Percentiles rank a stretch among this genome's conserved stretches.
Conservation (phyloP, 768 basidiomycete species). For the Leccinellum albellum region DNA sequence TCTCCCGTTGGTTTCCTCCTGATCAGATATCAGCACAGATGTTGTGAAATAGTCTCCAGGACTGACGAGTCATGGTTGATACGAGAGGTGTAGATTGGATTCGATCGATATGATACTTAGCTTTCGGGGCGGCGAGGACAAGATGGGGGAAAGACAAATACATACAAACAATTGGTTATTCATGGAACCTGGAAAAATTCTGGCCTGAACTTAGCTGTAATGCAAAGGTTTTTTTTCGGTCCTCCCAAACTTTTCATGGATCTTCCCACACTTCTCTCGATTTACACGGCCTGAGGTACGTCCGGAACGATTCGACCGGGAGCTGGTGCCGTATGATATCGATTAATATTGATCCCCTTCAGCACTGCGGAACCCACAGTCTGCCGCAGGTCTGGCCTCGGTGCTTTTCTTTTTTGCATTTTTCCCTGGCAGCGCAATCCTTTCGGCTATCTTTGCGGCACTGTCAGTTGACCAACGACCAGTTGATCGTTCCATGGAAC, state of each 20-base stretch:
- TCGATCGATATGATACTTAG: conserved; percentile 5
- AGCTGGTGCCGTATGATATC: conserved; percentile 1
- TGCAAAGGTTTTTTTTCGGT: background rate
- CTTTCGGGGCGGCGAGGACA: background rate
- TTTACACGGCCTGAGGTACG: conserved; percentile 10
- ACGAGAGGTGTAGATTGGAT: background rate
- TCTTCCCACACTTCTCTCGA: conserved; percentile 7
- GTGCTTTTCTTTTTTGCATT: background rate
- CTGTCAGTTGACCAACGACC: conserved; percentile 6
- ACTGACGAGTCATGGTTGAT: conserved; percentile 54
- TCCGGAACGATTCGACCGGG: conserved; percentile 7
- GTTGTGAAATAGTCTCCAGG: background rate
- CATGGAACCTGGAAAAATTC: background rate
- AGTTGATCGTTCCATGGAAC: conserved; percentile 1
- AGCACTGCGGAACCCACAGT: conserved; percentile 6
- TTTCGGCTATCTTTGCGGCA: conserved; percentile 10
- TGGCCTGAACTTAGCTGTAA: too few relatives aligned
- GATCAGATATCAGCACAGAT: conserved; percentile 13
- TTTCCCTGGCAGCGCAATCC: conserved; percentile 4
- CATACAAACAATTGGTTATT: conserved; percentile 18
- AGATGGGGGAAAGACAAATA: conserved; percentile 17
- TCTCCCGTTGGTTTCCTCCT: conserved; percentile 85
- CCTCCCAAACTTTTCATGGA: conserved; percentile 1
- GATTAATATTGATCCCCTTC: conserved; percentile 7
- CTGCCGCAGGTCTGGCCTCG: conserved; percentile 4